Evolutionary conservation across 192 early-diverging fungal species (phyloP), one percentile per base, ranked within the genome.

Genomic region (Coemansia biformis): DNA sequence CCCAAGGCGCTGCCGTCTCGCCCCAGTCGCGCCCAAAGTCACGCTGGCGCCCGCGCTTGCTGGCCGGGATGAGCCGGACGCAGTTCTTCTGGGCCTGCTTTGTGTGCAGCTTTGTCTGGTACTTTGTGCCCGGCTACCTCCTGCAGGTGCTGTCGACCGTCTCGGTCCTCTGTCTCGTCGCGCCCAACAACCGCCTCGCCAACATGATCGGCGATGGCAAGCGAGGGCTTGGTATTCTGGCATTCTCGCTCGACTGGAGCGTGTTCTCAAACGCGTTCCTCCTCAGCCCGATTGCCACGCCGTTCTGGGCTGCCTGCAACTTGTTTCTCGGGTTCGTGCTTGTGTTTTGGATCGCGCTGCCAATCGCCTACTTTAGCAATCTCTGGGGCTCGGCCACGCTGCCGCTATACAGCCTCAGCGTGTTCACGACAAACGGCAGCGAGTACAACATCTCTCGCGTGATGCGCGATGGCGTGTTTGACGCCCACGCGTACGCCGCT

Each of bases 241-340:
- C 79, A 39, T 81, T 91, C 40, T 79, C 85, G 18, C 59, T 90
- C 12, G 89, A 91, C 62, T 91, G 88, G 88, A 82, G 70, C 50
- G 62, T 79, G 21, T 73, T 87, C 31, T 78, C 75, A 3, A 66
- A 77, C n/a, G 80, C 82, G 8, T 76, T 66, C 35, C 57, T 76
- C 7, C 50, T 40, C 24, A 81, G 79, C 66, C 83, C 87, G 21
- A 66, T 91, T 9, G 81, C 84, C 30, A 84, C 85, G 35, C 89
- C 89, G 36, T 92, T 81, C 58, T 85, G 81, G 76, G 81, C 82
- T 2, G 76, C 81, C 21, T 81, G 79, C 47, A 88, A 88, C 55
- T 71, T 86, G 53, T 80, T 88, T 35, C 58, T 80, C 6, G 83
- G 84, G 0, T 83, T 84, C 45, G 68, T 85, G 23, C 73, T 85